Base-by-base conservation (phyloP, 2,329 filamentous ascomycete species). In the Exophiala sideris region DNA sequence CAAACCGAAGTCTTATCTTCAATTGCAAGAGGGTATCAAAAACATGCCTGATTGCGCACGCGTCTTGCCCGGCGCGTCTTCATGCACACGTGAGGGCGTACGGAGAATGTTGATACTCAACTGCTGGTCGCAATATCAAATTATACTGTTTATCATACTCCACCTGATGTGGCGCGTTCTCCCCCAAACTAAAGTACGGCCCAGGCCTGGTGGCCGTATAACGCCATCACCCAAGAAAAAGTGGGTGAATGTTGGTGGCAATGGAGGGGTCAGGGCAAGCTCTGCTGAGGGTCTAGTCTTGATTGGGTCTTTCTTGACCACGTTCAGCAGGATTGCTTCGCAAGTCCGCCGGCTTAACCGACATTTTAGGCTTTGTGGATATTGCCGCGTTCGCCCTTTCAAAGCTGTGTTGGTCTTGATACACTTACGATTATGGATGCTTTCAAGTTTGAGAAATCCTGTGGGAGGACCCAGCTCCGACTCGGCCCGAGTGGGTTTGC, bases 171-270 rank as follows among this genome's bases (percentile, higher is more conserved):
- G 46, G 46, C 46, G 46, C 29, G 8, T n/a, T 44, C 21, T 44
- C 20, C n/a, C 18, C n/a, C 41, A 44, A 44, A 44, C 41, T 44
- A 44, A 21, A 44, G 21, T 48, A 48, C 52, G 52, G 52, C 34
- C 52, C 52, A 50, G 52, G 52, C 41, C 52, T 55, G 52, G 52
- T 55, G 40, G 52, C 52, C 47, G 52, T n/a, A 55, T 50, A 42
- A 55, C 52, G 52, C 47, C 52, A 55, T 50, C 41, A 20, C 18
- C 24, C 24, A 29, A 29, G 24, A 8, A 29, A 29, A 29, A 29
- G 29, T 20, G 42, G 50, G 32, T 49, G 52, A 47, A 42, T 47
- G 35, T 20, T 47, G 21, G 29, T 32, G 52, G 29, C 29, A 45
- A n/a, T 20, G 24, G 32, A 29, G 24, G 24, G 24, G 24, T 29